A percentile compares a stretch with the other conserved stretches of the same genome.
These are phyloP conservation scores for Triticum urartu DNA, from an alignment of 176 grass and related monocot species.

Conservation along the genomic window DNA sequence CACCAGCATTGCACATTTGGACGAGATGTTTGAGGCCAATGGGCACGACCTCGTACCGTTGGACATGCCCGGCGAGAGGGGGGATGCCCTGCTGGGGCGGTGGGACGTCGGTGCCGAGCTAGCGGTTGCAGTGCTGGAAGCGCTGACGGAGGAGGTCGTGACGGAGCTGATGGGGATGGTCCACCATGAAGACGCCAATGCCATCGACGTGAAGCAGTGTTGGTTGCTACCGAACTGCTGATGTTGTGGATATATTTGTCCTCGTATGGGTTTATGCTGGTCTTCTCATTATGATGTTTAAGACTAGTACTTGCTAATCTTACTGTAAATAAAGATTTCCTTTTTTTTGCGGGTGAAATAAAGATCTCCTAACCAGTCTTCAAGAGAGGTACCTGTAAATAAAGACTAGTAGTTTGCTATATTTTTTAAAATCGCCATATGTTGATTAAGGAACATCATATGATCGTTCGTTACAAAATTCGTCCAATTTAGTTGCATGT, in stretches of 20 bases:
- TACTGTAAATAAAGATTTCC: no score
- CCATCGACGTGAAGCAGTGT: background rate
- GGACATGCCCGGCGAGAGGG: background rate
- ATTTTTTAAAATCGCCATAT: no score
- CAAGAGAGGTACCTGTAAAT: no score
- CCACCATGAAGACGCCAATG: background rate
- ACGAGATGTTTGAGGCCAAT: background rate
- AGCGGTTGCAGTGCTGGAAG: slow-evolving; percentile 29
- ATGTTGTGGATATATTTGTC: background rate
- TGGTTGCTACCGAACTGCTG: background rate
- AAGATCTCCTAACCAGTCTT: no score
- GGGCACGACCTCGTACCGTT: background rate
- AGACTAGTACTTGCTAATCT: no score
- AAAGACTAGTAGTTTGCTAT: no score
- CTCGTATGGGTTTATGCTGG: no score
- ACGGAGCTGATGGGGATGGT: slow-evolving; percentile 21
- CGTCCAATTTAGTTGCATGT: no score
- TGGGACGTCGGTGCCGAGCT: background rate
- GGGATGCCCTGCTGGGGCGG: background rate
- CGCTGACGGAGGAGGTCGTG: slow-evolving; percentile 33
- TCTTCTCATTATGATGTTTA: no score
- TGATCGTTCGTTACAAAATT: no score
- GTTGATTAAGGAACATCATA: no score
- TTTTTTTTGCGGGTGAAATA: no score
- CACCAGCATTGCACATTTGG: background rate